A percentile compares a stretch with the other conserved stretches of the same genome.
phyloP scores from a whole-genome alignment of 1,284 basidiomycete genomes.

The Polyporus tsugae region DNA sequence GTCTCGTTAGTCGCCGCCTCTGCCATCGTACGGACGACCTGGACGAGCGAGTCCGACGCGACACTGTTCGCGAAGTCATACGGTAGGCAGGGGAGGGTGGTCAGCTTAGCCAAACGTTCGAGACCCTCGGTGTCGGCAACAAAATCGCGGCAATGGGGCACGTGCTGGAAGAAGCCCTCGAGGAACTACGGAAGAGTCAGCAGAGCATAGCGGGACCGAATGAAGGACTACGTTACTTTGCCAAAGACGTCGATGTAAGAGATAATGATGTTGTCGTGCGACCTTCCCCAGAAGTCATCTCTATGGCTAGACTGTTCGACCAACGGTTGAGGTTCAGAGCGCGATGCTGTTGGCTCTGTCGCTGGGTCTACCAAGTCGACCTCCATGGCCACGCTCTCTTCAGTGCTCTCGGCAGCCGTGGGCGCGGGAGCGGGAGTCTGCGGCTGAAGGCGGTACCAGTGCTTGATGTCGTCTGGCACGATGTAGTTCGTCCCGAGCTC shows the following conservation, averaged over 20 bases:
- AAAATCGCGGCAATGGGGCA: constrained; percentile 91
- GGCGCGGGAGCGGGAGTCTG: constrained; percentile 43
- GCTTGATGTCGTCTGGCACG: constrained; percentile 64
- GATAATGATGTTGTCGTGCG: constrained; percentile 78
- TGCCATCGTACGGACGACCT: constrained; percentile 88
- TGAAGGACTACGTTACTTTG: constrained; percentile 55
- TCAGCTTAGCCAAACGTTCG: constrained; percentile 78
- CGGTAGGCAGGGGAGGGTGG: constrained; percentile 87
- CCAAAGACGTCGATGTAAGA: constrained; percentile 81
- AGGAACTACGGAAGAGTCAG: constrained; percentile 68
- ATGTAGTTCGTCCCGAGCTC: constrained; percentile 70
- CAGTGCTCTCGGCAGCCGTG: constrained; percentile 35
- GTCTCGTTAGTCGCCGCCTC: constrained; percentile 87
- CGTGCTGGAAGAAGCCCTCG: constrained; percentile 94
- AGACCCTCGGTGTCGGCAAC: constrained; percentile 81
- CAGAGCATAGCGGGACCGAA: background rate
- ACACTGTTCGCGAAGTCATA: constrained; percentile 89
- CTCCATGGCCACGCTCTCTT: constrained; percentile 62
- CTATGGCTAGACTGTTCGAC: constrained; percentile 20
- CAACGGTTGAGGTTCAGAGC: constrained; percentile 5
- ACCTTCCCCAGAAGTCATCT: constrained; percentile 54
- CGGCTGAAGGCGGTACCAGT: constrained; percentile 66
- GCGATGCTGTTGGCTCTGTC: background rate
- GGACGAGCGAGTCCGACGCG: constrained; percentile 86
- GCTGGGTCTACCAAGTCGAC: constrained; percentile 24